phyloP scores from a whole-genome alignment of 202 grass and related monocot species.

The Dendrocalamus latiflorus region DNA sequence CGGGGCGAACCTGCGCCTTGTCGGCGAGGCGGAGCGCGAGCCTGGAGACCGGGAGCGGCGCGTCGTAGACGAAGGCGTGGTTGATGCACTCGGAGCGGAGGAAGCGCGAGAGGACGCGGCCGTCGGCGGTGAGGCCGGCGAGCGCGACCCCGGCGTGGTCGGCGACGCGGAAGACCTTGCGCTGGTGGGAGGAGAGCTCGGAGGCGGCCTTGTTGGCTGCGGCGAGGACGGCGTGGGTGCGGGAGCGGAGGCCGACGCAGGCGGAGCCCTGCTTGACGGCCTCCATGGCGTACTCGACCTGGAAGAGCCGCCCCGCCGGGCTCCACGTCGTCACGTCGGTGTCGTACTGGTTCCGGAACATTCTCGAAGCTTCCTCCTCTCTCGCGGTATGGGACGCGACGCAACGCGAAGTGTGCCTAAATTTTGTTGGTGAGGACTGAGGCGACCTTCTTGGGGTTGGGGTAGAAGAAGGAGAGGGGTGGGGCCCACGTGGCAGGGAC shows the following conservation, averaged over 20 bases:
- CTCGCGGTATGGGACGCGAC: background rate
- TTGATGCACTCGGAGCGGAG: conserved; percentile 93
- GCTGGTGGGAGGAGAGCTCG: conserved; percentile 92
- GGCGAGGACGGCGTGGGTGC: conserved; percentile 62
- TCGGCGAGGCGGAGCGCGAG: conserved; percentile 86
- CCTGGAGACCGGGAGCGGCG: conserved; percentile 67
- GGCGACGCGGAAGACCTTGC: conserved; percentile 81
- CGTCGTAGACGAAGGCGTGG: conserved; percentile 88
- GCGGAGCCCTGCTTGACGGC: conserved; percentile 96
- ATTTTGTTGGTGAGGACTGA: background rate
- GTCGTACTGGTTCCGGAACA: conserved; percentile 99
- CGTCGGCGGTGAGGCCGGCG: conserved; percentile 82
- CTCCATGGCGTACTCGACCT: conserved; percentile 99
- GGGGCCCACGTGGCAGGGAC: no score
- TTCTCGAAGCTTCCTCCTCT: conserved; percentile 26
- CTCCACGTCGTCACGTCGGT: conserved; percentile 98
- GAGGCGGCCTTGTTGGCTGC: conserved; percentile 83
- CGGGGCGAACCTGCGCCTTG: conserved; percentile 74
- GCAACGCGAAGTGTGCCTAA: background rate
- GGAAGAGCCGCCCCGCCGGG: conserved; percentile 85
- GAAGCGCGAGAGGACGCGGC: conserved; percentile 75
- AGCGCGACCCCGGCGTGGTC: conserved; percentile 91
- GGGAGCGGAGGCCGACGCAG: conserved; percentile 79
- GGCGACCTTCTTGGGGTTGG: conserved; percentile 11
- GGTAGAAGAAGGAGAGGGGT: background rate